phyloP scores from a whole-genome alignment of 164 flowering plant species.

The Nymphaea thermarum region DNA sequence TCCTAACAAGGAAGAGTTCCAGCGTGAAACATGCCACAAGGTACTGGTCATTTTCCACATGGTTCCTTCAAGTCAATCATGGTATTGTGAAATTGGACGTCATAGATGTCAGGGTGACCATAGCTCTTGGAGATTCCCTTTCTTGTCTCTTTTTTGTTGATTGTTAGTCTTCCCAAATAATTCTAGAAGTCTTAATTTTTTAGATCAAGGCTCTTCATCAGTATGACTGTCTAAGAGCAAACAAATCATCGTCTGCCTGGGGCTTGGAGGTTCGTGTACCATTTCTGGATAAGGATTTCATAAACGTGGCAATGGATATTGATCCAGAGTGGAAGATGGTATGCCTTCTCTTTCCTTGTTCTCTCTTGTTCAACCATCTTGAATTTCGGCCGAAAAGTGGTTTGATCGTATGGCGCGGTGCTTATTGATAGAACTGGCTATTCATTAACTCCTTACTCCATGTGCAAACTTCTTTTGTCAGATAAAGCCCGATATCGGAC shows the following conservation, averaged over 20 bases:
- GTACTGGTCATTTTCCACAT: slow-evolving; percentile 16
- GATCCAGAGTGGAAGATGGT: slow-evolving; percentile 97
- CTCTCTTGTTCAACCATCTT: background rate
- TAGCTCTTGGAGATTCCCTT: background rate
- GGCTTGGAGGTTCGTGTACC: slow-evolving; percentile 98
- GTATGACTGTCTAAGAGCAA: slow-evolving; percentile 93
- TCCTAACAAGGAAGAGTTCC: slow-evolving; percentile 91
- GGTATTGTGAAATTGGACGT: background rate
- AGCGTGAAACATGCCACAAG: slow-evolving; percentile 82
- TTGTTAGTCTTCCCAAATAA: background rate
- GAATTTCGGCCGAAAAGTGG: background rate
- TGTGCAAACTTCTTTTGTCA: slow-evolving; percentile 12
- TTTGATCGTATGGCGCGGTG: background rate
- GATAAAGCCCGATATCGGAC: slow-evolving; percentile 62
- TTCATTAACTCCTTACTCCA: background rate
- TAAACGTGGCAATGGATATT: slow-evolving; percentile 75
- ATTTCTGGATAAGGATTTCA: slow-evolving; percentile 83
- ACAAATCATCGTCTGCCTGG: slow-evolving; percentile 93
- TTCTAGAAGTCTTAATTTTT: slow-evolving; percentile 2
- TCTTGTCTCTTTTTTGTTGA: background rate
- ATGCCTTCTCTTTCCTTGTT: slow-evolving; percentile 1
- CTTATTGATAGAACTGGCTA: background rate
- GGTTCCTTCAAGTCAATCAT: background rate
- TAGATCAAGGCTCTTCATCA: slow-evolving; percentile 88
- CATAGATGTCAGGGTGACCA: background rate